Evolutionary conservation across 495 filamentous ascomycete genomes (phyloP).

Genomic region (Xylaria sp.): DNA sequence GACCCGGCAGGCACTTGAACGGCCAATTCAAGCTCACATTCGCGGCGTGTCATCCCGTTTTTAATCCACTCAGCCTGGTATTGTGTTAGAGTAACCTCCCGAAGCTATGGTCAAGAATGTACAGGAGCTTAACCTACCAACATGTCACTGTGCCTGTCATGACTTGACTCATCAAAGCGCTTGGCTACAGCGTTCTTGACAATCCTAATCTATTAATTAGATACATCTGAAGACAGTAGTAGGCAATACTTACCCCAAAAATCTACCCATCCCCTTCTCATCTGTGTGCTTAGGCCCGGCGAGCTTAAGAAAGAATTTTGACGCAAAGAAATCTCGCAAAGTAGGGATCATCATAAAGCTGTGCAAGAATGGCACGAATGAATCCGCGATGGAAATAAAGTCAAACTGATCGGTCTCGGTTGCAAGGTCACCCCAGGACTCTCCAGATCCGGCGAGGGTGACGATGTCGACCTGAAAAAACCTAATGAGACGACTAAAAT

Average conservation of each 20-base stretch:
- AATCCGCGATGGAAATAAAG: constrained; percentile 51
- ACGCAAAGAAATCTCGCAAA: constrained; percentile 38
- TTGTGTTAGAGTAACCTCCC: background rate
- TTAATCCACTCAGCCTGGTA: constrained; percentile 44
- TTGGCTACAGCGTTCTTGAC: constrained; percentile 42
- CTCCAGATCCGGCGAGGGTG: constrained; percentile 56
- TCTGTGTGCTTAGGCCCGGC: constrained; percentile 63
- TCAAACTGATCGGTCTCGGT: constrained; percentile 57
- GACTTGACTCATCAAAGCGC: constrained; percentile 42
- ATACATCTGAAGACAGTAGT: background rate
- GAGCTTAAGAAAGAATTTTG: constrained; percentile 57
- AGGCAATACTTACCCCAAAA: constrained; percentile 42
- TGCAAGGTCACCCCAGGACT: constrained; percentile 43
- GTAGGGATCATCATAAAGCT: constrained; percentile 41
- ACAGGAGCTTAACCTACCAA: constrained; percentile 42
- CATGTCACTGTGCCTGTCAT: constrained; percentile 46
- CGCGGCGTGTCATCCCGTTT: constrained; percentile 38
- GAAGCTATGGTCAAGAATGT: background rate
- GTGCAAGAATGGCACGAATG: constrained; percentile 38
- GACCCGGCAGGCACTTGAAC: constrained; percentile 60
- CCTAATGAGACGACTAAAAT: constrained; percentile 51
- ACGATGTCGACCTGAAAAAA: constrained; percentile 62
- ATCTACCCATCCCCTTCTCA: constrained; percentile 49
- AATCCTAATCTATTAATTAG: constrained; percentile 31
- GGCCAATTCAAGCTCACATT: constrained; percentile 44